Evolutionary conservation across 2,329 filamentous ascomycete genomes (phyloP), one percentile per base, ranked within the genome.

Genomic region (Sporothrix pallida): DNA sequence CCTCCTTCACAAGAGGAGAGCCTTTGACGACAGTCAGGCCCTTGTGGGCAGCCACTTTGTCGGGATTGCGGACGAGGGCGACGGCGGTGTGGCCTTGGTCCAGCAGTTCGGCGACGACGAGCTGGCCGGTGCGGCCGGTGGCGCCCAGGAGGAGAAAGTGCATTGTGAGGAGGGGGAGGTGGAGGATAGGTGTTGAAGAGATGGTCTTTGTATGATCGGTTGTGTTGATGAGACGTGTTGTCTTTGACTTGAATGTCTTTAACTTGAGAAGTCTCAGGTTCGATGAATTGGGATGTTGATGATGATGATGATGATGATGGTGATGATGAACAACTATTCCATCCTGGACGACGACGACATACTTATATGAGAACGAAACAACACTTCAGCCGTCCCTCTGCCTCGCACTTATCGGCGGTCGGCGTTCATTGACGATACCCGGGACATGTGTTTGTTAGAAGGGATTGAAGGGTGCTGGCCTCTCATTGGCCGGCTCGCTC

Each of bases 91-190:
- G 82, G 15, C 80, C 79, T 72, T 81, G 81, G 17, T 77, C 75
- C 26, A 85, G 79, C 4, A 84, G 71, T 74, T 84, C 80, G 20
- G 79, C 78, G 20, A 85, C 79, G 44, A 85, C 82, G 12, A 82
- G 81, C 74, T 81, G 78, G 78, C 84, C 84, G 12, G 52, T 56
- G 8, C 52, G 20, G 52, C 20, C 52, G 8, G 52, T 56, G 52
- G 52, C 52, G 20, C 52, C 52, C 2, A 56, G n/a, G 5, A 56
- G 52, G 8, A 56, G 20, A 7, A 56, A 56, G 20, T 56, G 52
- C 52, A 56, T 56, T 56, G n/a, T 26, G n/a, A 7, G n/a, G 48
- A 17, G 31, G 7, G 31, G n/a, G n/a, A n/a, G n/a, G n/a, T n/a
- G n/a, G 31, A 37, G 31, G 31, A 3, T 37, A 37, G 31, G 31